phyloP scores from a whole-genome alignment of 345 rosid genomes.

The Gossypium anomalum region DNA sequence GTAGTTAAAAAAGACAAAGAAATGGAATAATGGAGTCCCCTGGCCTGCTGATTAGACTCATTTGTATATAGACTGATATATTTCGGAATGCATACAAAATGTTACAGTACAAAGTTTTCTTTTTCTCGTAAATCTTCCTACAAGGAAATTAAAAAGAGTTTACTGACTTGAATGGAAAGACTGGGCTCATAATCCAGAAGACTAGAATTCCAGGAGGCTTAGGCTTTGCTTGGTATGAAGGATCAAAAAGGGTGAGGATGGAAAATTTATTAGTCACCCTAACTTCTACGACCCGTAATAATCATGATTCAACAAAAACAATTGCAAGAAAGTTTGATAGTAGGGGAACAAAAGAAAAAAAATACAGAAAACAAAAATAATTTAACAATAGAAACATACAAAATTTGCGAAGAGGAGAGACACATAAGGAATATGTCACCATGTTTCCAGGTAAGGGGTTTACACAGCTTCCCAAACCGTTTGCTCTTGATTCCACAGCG shows the following conservation, averaged over 20 bases:
- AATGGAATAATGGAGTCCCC: not conserved
- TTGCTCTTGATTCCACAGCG: constrained; percentile 93
- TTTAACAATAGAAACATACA: constrained; percentile 43
- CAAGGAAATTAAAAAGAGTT: not conserved
- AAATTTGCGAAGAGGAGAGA: constrained; percentile 86
- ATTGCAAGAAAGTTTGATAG: not conserved
- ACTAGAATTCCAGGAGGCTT: not conserved
- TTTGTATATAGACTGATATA: not conserved
- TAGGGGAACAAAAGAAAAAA: not conserved
- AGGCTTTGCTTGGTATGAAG: not conserved
- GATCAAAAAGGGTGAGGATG: too few relatives aligned
- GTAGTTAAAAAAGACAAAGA: not conserved
- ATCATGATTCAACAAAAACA: not conserved
- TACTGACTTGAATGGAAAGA: not conserved
- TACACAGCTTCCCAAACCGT: constrained; percentile 67
- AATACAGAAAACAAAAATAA: not conserved
- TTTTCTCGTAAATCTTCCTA: not conserved
- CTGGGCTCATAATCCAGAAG: not conserved
- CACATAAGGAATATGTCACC: constrained; percentile 95
- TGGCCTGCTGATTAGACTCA: not conserved
- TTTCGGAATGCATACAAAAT: not conserved
- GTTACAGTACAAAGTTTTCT: not conserved
- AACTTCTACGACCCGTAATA: not conserved
- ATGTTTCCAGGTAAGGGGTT: constrained; percentile 98
- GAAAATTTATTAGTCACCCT: not conserved